These are phyloP conservation scores for Suillus discolor DNA, from an alignment of 768 basidiomycete species.

Conservation along the genomic window DNA sequence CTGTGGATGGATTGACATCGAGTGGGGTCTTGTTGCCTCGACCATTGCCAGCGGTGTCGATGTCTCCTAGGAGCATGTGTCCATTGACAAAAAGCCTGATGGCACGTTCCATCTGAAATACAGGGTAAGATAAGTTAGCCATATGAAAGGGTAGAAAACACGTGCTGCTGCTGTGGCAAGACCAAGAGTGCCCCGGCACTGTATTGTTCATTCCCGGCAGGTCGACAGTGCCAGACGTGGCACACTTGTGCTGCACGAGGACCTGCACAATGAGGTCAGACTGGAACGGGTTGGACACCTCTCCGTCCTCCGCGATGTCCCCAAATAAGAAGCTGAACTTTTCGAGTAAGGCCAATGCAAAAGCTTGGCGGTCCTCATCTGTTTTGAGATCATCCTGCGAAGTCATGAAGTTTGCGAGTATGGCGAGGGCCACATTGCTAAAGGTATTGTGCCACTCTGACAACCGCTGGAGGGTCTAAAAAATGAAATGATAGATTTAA, in stretches of 20 bases:
- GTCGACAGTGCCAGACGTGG: not conserved
- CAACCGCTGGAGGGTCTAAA: constrained; percentile 4
- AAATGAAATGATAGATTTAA: not conserved
- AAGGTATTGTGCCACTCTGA: not conserved
- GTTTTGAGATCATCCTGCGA: not conserved
- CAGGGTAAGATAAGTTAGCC: not conserved
- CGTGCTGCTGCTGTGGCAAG: not conserved
- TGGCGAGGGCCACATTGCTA: not conserved
- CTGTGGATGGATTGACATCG: not conserved
- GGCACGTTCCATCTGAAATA: not conserved
- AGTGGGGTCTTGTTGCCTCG: not conserved
- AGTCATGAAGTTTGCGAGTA: not conserved
- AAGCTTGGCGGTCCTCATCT: not conserved
- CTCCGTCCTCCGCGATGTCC: not conserved
- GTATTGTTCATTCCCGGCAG: not conserved
- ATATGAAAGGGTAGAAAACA: no score
- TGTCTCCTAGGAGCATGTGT: not conserved
- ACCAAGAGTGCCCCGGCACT: not conserved
- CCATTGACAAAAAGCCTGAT: not conserved
- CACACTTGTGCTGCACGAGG: not conserved
- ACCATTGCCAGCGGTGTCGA: not conserved
- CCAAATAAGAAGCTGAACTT: not conserved
- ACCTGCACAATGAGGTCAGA: not conserved
- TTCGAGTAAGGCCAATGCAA: not conserved
- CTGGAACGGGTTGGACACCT: not conserved